Conservation (phyloP, 305 asterid species). For the Fraxinus sp. region DNA sequence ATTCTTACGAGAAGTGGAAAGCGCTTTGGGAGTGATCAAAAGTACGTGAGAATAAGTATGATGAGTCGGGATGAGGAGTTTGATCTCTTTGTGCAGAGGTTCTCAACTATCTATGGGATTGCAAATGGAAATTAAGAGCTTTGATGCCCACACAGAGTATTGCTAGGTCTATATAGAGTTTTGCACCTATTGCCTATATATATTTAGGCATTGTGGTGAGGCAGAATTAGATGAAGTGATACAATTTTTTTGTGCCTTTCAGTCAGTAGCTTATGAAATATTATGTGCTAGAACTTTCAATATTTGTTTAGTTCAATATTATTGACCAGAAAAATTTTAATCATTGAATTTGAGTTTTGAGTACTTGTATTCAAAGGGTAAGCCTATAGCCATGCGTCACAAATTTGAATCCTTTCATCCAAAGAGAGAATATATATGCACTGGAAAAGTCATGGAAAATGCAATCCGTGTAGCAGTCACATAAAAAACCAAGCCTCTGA, state of each 20-base stretch:
- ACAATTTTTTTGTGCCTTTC: not conserved
- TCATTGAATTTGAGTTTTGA: not conserved
- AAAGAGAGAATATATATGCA: not conserved
- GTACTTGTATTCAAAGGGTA: not conserved
- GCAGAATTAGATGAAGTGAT: not conserved
- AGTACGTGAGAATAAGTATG: slow-evolving; percentile 72
- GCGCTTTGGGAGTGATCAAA: slow-evolving; percentile 50
- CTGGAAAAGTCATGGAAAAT: not conserved
- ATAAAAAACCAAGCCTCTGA: not conserved
- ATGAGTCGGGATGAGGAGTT: slow-evolving; percentile 61
- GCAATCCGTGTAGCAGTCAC: not conserved
- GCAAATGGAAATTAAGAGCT: slow-evolving; percentile 4
- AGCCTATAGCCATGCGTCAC: not conserved
- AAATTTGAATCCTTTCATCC: not conserved
- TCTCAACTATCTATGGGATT: slow-evolving; percentile 37
- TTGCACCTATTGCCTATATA: not conserved
- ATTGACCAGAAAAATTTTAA: not conserved
- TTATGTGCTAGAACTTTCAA: not conserved
- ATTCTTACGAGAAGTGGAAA: slow-evolving; percentile 57
- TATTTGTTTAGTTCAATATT: not conserved
- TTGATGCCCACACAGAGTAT: not conserved
- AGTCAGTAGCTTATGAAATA: not conserved
- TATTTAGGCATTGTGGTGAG: not conserved
- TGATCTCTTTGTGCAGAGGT: slow-evolving; percentile 56
- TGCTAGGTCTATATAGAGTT: not conserved